Base-by-base conservation (phyloP, 768 basidiomycete species). In the Termitomyces sp. region DNA sequence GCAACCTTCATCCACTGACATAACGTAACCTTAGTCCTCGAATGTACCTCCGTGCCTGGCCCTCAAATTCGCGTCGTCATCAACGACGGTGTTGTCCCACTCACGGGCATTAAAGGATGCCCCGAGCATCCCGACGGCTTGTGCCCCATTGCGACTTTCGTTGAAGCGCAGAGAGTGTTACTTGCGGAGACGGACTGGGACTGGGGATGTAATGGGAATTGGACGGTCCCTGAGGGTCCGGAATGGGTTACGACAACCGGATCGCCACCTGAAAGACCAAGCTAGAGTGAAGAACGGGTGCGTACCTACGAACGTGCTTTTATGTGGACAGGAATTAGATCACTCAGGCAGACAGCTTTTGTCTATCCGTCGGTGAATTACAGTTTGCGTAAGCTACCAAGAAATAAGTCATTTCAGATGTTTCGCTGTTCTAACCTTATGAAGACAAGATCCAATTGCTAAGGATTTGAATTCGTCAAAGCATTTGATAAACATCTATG, bases 11-110 rank as follows among this genome's bases (percentile, higher is more conserved):
- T 37, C 33, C 18, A 60, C 66, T 45, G 8, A 45, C 24, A 45
- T 22, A 45, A 63, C 61, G 36, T 15, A 65, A 16, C 20, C 51
- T 6, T 68, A 92, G 85, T 91, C 9, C 75, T 92, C 0, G 77
- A 79, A 56, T 92, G 88, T 62, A 68, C 74, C 18, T 75, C 76
- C 16, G 46, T 69, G 22, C 73, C 78, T n/a, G 71, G 72, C 29
- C 78, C 73, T 16, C 85, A 92, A 62, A 90, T 95, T 59, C 84
- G 93, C 3, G 76, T 94, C 63, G 84, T 95, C 60, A 81, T 95
- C 68, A 95, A 97, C 72, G 94, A 97, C 65, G 94, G 85, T 0
- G 87, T 90, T 1, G 84, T 84, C 0, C 93, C 94, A 5, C 79
- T 95, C 20, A 89, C 85, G 0, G 85, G 87, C 13, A 81, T 95